phyloP scores from a whole-genome alignment of 2,329 filamentous ascomycete genomes.

The Dendryphion nanum region DNA sequence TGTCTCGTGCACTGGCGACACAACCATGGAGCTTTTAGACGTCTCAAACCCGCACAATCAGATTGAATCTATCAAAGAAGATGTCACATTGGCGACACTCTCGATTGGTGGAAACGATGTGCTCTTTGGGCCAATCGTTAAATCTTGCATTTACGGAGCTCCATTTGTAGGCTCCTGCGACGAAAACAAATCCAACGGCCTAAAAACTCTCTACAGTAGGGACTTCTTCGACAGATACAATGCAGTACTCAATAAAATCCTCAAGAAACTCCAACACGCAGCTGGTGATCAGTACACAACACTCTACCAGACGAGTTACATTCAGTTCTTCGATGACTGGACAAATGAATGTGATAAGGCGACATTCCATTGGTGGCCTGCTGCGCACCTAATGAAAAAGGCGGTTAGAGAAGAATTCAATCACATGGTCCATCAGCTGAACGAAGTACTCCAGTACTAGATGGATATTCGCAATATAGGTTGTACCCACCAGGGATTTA shows the following conservation, averaged over 20 bases:
- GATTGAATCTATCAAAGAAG: neutral
- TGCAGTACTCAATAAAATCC: neutral
- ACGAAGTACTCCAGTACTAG: constrained; percentile 6
- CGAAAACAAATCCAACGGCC: neutral
- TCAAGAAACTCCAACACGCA: neutral
- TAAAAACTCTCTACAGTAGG: neutral
- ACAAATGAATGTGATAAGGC: constrained; percentile 1
- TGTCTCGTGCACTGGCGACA: constrained; percentile 5
- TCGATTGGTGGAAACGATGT: constrained; percentile 8
- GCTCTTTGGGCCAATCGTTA: constrained; percentile 2
- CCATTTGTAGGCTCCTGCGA: neutral
- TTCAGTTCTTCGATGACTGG: constrained; percentile 5
- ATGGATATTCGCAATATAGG: constrained; percentile 3
- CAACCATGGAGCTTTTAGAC: constrained; percentile 2
- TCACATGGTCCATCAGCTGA: constrained; percentile 2
- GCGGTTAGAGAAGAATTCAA: constrained; percentile 3
- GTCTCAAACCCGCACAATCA: constrained; percentile 4
- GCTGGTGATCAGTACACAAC: neutral
- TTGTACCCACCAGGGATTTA: neutral
- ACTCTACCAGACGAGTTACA: constrained; percentile 6
- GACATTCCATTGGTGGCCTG: neutral
- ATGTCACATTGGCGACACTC: constrained; percentile 5
- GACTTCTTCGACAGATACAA: neutral
- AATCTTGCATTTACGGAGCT: constrained; percentile 1
- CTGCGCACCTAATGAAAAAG: neutral